phyloP scores from a whole-genome alignment of 805 yeast species.

The Naumovozyma dairenensis region DNA sequence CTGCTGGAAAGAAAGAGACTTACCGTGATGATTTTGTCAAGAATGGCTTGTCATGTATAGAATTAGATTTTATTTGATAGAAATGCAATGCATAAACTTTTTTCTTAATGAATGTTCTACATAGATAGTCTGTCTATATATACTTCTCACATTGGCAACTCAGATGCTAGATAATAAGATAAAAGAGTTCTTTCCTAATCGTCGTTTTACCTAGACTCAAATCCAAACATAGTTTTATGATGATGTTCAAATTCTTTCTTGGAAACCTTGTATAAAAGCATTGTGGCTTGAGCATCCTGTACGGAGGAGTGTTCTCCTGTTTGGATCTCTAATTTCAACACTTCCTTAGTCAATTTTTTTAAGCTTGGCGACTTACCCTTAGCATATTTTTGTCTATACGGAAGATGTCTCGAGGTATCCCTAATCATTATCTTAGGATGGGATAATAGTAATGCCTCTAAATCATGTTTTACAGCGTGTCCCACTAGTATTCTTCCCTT shows the following conservation, averaged over 20 bases:
- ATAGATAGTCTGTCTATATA: too few relatives aligned
- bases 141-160: too few relatives aligned
- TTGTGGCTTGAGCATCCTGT: constrained; percentile 83
- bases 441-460: constrained; percentile 53
- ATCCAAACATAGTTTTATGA: constrained; percentile 11
- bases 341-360: constrained; percentile 50
- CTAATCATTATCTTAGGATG: constrained; percentile 57
- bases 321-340: constrained; percentile 56
- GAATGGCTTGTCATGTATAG: constrained; percentile 8
- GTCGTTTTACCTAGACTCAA: not conserved
- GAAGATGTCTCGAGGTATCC: constrained; percentile 61
- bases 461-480: constrained; percentile 75
- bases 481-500: constrained; percentile 61
- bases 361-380: constrained; percentile 66
- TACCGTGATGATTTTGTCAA: constrained; percentile 13
- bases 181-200: too few relatives aligned
- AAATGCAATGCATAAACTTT: too few relatives aligned
- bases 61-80: too few relatives aligned
- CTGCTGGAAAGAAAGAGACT: constrained; percentile 20
- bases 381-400: constrained; percentile 45
- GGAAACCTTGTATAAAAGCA: constrained; percentile 61
- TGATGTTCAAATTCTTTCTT: constrained; percentile 51
- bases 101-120: too few relatives aligned
- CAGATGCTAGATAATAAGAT: too few relatives aligned
- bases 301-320: constrained; percentile 73